Conservation (phyloP, 2,329 filamentous ascomycete genomes). For the Trichoderma simmonsii region DNA sequence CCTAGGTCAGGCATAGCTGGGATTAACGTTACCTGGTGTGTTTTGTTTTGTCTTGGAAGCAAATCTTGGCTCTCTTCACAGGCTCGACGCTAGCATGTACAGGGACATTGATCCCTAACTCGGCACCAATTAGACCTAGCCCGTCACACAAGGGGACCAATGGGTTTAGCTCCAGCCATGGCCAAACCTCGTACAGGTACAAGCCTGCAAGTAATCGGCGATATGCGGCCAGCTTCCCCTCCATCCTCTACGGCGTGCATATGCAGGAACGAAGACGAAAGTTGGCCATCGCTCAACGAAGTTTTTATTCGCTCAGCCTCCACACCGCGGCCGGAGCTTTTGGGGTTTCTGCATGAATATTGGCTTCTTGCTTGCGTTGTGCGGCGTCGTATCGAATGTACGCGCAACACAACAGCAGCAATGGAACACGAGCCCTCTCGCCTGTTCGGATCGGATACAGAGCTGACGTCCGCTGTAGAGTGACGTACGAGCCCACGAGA, state of each 20-base stretch:
- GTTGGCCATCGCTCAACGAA: neutral
- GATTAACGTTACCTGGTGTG: neutral
- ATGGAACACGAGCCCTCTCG: neutral
- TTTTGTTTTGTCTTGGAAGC: neutral
- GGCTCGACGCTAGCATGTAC: neutral
- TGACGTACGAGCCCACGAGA: neutral
- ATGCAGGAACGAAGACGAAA: conserved; percentile 14
- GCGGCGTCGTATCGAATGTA: neutral
- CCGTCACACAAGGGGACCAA: neutral
- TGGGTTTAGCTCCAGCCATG: neutral
- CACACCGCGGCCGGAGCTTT: neutral
- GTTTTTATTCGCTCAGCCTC: conserved; percentile 12
- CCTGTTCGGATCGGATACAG: neutral
- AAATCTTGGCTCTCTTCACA: neutral
- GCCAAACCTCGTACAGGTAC: neutral
- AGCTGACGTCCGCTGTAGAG: neutral
- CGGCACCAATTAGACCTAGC: neutral
- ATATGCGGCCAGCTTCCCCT: conserved; percentile 10
- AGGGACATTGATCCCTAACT: neutral
- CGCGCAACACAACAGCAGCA: neutral
- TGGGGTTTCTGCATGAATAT: neutral
- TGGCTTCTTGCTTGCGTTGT: neutral
- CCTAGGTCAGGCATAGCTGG: neutral
- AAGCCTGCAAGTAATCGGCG: conserved; percentile 1
- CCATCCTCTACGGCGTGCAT: neutral